Evolutionary conservation across 805 yeast species (phyloP).

Genomic region (Hanseniaspora singularis): DNA sequence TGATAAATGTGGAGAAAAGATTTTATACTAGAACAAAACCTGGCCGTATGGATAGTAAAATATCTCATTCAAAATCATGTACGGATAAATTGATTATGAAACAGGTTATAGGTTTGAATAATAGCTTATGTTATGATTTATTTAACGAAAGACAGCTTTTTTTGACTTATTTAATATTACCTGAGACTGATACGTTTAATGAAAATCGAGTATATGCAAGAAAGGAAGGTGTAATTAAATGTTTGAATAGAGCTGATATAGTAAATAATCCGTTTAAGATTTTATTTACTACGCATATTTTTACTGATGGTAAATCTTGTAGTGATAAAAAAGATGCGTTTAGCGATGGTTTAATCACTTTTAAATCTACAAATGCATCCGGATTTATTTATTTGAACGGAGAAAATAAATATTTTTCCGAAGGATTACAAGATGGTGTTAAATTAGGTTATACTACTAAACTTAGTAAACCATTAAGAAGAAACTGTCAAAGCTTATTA

Average conservation of each 20-base stretch:
- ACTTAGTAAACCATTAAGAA: constrained; percentile 32
- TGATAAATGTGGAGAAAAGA: constrained; percentile 50
- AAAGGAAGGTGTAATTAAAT: no score
- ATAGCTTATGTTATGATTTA: background rate
- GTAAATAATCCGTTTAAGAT: background rate
- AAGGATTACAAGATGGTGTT: constrained; percentile 44
- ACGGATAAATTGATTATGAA: constrained; percentile 66
- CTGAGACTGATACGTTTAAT: background rate
- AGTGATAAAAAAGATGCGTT: background rate
- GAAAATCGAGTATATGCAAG: no score
- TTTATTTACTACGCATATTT: background rate
- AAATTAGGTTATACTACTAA: constrained; percentile 46
- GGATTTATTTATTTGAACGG: background rate
- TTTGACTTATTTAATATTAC: background rate
- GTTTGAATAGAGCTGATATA: background rate
- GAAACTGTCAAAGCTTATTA: constrained; percentile 29
- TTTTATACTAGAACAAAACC: constrained; percentile 74
- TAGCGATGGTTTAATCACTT: no score
- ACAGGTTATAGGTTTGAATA: constrained; percentile 42
- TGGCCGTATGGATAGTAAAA: constrained; percentile 67
- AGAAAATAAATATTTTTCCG: constrained; percentile 18
- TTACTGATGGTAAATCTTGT: background rate
- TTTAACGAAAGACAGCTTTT: background rate
- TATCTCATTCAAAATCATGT: constrained; percentile 64
- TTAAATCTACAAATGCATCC: no score